Base-by-base conservation (phyloP, 1,284 basidiomycete species). In the Sanghuangporus sanghuang region DNA sequence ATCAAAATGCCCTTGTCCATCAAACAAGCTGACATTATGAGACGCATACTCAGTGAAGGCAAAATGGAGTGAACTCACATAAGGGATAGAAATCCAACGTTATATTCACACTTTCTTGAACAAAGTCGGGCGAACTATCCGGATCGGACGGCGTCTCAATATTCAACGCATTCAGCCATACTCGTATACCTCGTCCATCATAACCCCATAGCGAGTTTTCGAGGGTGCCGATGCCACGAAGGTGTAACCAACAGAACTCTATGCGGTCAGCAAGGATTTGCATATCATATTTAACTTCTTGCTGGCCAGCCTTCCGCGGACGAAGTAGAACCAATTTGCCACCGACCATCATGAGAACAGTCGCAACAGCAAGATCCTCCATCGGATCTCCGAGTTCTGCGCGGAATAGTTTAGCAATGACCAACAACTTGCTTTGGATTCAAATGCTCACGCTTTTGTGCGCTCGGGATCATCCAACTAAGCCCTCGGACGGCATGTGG, bases 1-100 rank as follows among this genome's bases (percentile, higher is more conserved):
- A 99, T 95, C 67, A 99, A 93, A 69, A 99, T 97, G 0, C 96
- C 97, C 73, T 98, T 98, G 73, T 98, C 95, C 92, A 99, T 96
- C 21, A 99, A 81, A 56, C 68, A 32, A 55, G 62, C 69, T 57
- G 61, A 54, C 7, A 14, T 12, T 18, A n/a, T 59, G 61, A 35
- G 49, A 39, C 38, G 49, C 16, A 16, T 14, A 35, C 4, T 46
- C 40, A 53, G 8, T 44, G 8, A 53, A 61, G 56, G 62, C 12
- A 27, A 59, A 63, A 38, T 14, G 35, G 18, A 42, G 1, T 4
- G n/a, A 56, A 9, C 94, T 78, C 70, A 96, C 95, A 97, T 3
- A 99, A 75, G 0, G 96, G 96, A 72, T 99, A 98, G 71, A 98
- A 98, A 69, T 97, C 93, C 8, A 98, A 78, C 1, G 88, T 85